Conservation (phyloP, 768 basidiomycete genomes). For the Boletus subcaerulescens region DNA sequence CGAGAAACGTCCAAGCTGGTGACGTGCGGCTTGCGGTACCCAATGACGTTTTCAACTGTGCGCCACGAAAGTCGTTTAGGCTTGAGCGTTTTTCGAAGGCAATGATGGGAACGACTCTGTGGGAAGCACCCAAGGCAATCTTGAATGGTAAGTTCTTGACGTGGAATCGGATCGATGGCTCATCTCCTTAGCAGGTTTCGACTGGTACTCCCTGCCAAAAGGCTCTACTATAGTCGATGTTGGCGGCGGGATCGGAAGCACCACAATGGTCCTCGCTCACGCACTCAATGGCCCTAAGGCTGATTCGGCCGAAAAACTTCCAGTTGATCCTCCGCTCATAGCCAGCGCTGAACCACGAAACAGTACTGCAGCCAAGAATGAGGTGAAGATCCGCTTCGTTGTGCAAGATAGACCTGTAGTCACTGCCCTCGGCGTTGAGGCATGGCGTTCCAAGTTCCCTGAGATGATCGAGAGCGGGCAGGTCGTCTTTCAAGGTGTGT, state of each 20-base stretch:
- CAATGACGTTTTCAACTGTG: not conserved
- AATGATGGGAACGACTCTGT: conserved; percentile 69
- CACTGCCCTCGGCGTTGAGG: conserved; percentile 50
- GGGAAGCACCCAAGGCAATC: conserved; percentile 65
- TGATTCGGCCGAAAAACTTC: not conserved
- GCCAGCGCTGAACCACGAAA: conserved; percentile 8
- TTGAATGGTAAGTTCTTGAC: conserved; percentile 42
- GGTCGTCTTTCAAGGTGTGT: conserved; percentile 49
- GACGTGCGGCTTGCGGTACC: not conserved
- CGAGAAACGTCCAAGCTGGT: not conserved
- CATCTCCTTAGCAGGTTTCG: conserved; percentile 44
- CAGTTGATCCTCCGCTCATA: not conserved
- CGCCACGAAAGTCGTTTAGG: conserved; percentile 42
- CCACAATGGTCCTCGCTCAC: conserved; percentile 41
- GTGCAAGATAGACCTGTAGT: conserved; percentile 61
- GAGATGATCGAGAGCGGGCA: conserved; percentile 53
- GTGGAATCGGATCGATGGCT: not conserved
- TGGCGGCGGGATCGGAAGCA: conserved; percentile 65
- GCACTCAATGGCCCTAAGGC: conserved; percentile 27
- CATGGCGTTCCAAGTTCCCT: conserved; percentile 59
- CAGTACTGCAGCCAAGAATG: conserved; percentile 5
- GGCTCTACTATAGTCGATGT: conserved; percentile 61
- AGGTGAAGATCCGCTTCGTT: conserved; percentile 44
- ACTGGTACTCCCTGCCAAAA: conserved; percentile 51
- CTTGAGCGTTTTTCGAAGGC: conserved; percentile 71